These are phyloP conservation scores for Wallacemonas sp. DNA, from an alignment of 208 protist genomes.

Conservation along the genomic window DNA sequence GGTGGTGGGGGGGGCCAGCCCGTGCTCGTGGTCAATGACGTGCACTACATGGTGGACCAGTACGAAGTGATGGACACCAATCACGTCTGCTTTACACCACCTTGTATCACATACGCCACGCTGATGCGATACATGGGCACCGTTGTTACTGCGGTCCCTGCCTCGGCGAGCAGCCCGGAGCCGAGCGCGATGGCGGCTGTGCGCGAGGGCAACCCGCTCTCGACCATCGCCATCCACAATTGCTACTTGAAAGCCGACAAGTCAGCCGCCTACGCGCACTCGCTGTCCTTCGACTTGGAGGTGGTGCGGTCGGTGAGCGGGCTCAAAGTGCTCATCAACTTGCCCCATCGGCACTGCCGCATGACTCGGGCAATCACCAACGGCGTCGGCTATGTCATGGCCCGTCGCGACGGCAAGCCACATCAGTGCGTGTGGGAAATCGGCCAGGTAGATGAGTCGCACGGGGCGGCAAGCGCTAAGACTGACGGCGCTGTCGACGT, in stretches of 20 bases:
- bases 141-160: background rate
- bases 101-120: slow-evolving; percentile 40
- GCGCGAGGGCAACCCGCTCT: slow-evolving; percentile 1
- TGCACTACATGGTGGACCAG: slow-evolving; percentile 41
- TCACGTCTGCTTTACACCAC: slow-evolving; percentile 39
- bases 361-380: slow-evolving; percentile 40
- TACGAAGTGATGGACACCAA: slow-evolving; percentile 33
- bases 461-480: slow-evolving; percentile 1
- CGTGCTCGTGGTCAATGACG: slow-evolving; percentile 22
- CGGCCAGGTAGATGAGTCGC: slow-evolving; percentile 34
- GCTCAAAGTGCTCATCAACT: slow-evolving; percentile 36
- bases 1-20: slow-evolving; percentile 3
- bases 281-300: slow-evolving; percentile 34
- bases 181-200: slow-evolving; percentile 2
- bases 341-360: slow-evolving; percentile 57
- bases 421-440: slow-evolving; percentile 62
- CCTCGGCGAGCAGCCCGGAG: background rate
- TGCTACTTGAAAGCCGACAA: slow-evolving; percentile 32
- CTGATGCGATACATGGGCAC: slow-evolving; percentile 35
- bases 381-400: slow-evolving; percentile 32
- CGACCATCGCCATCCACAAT: slow-evolving; percentile 24
- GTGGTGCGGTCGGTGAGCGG: slow-evolving; percentile 29
- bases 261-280: slow-evolving; percentile 18
- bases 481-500: background rate
- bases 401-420: slow-evolving; percentile 21